Conservation (phyloP, 2,329 filamentous ascomycete species). For the Aspergillus oerlinghausenensis region DNA sequence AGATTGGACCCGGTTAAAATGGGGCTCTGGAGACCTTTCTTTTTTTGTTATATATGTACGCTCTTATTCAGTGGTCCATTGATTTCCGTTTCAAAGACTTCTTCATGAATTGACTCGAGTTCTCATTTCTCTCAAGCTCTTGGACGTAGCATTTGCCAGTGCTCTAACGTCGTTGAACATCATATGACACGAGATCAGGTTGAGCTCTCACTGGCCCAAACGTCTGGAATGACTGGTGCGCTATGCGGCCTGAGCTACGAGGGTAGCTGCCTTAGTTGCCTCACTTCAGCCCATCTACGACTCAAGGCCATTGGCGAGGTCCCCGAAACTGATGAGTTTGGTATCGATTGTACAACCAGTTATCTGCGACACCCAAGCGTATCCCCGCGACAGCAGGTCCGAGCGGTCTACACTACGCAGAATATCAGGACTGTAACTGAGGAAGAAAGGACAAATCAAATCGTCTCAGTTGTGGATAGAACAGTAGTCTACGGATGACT, state of each 20-base stretch:
- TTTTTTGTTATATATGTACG: neutral
- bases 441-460: neutral
- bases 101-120: neutral
- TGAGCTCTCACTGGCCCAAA: neutral
- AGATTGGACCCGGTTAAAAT: slow-evolving; percentile 39
- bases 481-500: neutral
- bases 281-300: neutral
- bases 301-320: neutral
- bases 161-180: neutral
- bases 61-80: neutral
- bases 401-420: neutral
- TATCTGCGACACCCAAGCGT: neutral
- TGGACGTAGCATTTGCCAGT: neutral
- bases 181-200: neutral
- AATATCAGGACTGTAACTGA: neutral
- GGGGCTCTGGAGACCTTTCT: neutral
- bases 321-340: neutral
- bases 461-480: neutral
- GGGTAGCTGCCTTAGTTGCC: neutral
- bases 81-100: neutral
- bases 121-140: neutral
- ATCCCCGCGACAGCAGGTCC: neutral
- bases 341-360: neutral
- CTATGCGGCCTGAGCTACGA: neutral
- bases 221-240: neutral